A percentile compares a stretch with the other conserved stretches of the same genome.
phyloP scores from a whole-genome alignment of 495 filamentous ascomycete species.

The Aspergillus kassunensis region DNA sequence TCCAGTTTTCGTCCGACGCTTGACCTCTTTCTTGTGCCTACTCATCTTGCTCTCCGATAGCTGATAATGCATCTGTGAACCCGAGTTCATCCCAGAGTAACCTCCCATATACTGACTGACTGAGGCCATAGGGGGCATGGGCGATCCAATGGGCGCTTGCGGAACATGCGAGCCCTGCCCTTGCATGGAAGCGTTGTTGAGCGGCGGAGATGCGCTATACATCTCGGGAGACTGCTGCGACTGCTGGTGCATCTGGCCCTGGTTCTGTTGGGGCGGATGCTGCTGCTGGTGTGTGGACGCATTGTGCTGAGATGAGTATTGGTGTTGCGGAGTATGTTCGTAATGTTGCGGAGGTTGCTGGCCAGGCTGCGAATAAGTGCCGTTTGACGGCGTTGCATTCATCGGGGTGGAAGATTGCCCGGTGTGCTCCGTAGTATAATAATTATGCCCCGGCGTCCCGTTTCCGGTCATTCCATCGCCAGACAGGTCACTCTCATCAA shows the following conservation, averaged over 20 bases:
- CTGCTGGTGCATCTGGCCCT: conserved; percentile 31
- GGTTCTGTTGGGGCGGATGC: conserved; percentile 18
- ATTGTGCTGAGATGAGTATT: conserved; percentile 14
- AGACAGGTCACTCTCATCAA: conserved; percentile 35
- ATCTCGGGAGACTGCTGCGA: conserved; percentile 32
- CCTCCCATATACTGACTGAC: conserved; percentile 45
- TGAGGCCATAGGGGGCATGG: conserved; percentile 42
- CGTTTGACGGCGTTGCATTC: conserved; percentile 30
- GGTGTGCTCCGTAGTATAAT: conserved; percentile 20
- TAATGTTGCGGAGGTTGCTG: conserved; percentile 14
- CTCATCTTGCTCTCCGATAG: conserved; percentile 57
- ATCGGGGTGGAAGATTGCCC: conserved; percentile 8
- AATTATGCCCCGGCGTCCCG: conserved; percentile 11
- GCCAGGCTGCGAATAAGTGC: conserved; percentile 22
- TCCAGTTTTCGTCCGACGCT: conserved; percentile 95
- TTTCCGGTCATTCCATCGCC: conserved; percentile 3
- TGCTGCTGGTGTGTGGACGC: conserved; percentile 7
- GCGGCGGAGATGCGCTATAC: conserved; percentile 27
- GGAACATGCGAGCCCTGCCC: conserved; percentile 37
- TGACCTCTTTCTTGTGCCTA: conserved; percentile 97
- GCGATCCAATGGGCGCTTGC: conserved; percentile 44
- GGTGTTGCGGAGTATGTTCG: conserved; percentile 15
- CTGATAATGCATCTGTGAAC: conserved; percentile 42
- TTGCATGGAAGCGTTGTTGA: conserved; percentile 26
- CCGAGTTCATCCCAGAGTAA: conserved; percentile 39